Evolutionary conservation across 257 asterid genomes (phyloP), one percentile per base, ranked within the genome.

Genomic region (Cinchona pubescens): DNA sequence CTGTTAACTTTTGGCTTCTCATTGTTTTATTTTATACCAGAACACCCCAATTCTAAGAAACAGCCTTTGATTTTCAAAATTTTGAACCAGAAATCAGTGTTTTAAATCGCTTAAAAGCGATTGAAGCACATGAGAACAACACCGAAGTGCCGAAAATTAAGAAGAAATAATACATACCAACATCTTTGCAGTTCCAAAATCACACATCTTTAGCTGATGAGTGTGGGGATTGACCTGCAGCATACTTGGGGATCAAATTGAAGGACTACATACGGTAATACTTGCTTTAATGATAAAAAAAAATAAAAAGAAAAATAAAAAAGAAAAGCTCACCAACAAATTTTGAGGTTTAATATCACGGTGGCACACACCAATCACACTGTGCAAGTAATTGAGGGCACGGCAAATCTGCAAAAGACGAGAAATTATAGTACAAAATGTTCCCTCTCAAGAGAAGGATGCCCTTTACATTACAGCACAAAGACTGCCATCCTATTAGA

Each of bases 311-410:
- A 2, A 18, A 37, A 64, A 1, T 18, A 35, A 34, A 69, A 38
- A 13, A 58, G 30, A 68, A 51, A 46, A 2, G 21, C 91, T 59
- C 81, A 94, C 98, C 97, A 94, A 83, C 51, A 94, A 86, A 84
- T 94, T 89, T 64, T 94, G 98, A 7, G 98, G 97, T 76, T 94
- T 92, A 80, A 94, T 92, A 86, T 94, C 98, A 51, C 97, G 95
- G 75, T 94, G 98, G 75, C 98, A 90, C 11, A 90, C 91, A 49
- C 94, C 89, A 53, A 89, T 82, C 53, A 92, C 92, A 75, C 82
- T 77, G 80, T 94, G 97, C 46, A 90, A 83, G 79, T 91, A 94
- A 81, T 88, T 89, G 45, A 92, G 83, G 5, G 94, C 92, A 32
- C 97, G 91, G 69, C 91, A 94, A 30, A 94, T 94, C 98, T 94